Conservation (phyloP, 805 yeast species). For the Isabelozyma gotoi region DNA sequence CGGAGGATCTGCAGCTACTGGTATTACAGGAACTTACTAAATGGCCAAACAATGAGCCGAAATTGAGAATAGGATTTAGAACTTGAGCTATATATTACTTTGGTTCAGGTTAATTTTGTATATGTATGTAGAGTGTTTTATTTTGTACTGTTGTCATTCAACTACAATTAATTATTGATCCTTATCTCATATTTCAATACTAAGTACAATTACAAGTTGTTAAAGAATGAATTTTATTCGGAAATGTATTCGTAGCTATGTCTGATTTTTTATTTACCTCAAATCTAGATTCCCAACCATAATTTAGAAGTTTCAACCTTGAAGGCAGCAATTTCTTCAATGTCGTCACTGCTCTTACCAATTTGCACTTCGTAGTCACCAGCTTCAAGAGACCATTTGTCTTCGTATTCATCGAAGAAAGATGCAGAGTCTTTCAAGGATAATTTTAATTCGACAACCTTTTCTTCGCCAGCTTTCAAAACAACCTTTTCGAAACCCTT, state of each 20-base stretch:
- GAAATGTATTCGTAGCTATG: too few species aligned
- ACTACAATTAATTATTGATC: too few species aligned
- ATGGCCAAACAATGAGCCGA: too few species aligned
- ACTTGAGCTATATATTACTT: too few species aligned
- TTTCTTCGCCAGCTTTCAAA: constrained; percentile 15
- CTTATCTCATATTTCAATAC: too few species aligned
- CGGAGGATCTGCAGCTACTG: background rate
- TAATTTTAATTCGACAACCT: constrained; percentile 13
- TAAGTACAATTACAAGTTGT: too few species aligned
- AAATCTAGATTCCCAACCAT: constrained; percentile 1
- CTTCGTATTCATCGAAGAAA: constrained; percentile 26
- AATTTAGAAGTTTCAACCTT: background rate
- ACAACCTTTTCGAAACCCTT: constrained; percentile 28
- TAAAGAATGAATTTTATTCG: too few species aligned
- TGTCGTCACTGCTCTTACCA: constrained; percentile 21
- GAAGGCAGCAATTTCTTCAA: constrained; percentile 6
- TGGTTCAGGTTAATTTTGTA: too few species aligned
- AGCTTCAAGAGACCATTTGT: constrained; percentile 24
- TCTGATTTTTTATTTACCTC: too few species aligned
- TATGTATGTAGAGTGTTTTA: too few species aligned
- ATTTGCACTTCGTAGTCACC: constrained; percentile 23
- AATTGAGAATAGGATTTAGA: too few species aligned
- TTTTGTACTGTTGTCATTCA: too few species aligned
- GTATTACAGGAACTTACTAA: background rate
- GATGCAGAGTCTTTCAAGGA: constrained; percentile 26